Base-by-base conservation (phyloP, 2,329 filamentous ascomycete genomes). In the Parastagonospora avenae region DNA sequence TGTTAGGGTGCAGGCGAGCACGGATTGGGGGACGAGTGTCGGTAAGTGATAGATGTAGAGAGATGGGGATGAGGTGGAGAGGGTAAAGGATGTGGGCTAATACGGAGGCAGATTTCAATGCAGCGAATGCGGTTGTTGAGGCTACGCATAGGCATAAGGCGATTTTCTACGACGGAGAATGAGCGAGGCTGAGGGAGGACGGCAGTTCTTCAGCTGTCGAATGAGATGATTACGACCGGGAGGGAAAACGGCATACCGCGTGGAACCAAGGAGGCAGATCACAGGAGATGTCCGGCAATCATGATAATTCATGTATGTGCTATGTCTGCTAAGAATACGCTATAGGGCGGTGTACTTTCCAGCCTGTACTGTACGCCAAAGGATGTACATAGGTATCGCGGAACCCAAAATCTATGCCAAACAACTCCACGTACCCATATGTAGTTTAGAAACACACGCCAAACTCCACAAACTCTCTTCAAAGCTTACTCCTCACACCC, bases 401-500 rank as follows among this genome's bases (percentile, higher is more conserved):
- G 19, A 44, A 32, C 11, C 4, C n/a, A 43, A 15, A 4, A 36
- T n/a, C 24, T 43, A 36, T 19, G 35, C 32, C 46, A 42, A 12
- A 41, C 41, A 39, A 50, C 37, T 33, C 35, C 14, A 14, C 35
- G 6, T 11, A 16, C 35, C 35, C 35, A 16, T 5, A 16, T 32
- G 30, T 32, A 32, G 19, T 30, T 12, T 36, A 40, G 15, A 15
- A 31, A 39, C 35, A 37, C 50, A 35, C 14, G 36, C 45, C 28
- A 24, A 36, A 19, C n/a, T 16, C 8, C 29, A 41, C 7, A 28
- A 4, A 6, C 35, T 11, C 10, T 6, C 4, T 10, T 57, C 46
- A 86, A 9, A 97, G 77, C 76, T 92, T 95, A 41, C 91, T 96
- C 66, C 91, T 84, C 38, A 99, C 90, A 2, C 89, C 93, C 76